Percentiles rank a stretch among this genome's conserved stretches.
These are phyloP conservation scores for Eucalyptus pauciflora DNA, from an alignment of 345 rosid genomes.

Conservation along the genomic window DNA sequence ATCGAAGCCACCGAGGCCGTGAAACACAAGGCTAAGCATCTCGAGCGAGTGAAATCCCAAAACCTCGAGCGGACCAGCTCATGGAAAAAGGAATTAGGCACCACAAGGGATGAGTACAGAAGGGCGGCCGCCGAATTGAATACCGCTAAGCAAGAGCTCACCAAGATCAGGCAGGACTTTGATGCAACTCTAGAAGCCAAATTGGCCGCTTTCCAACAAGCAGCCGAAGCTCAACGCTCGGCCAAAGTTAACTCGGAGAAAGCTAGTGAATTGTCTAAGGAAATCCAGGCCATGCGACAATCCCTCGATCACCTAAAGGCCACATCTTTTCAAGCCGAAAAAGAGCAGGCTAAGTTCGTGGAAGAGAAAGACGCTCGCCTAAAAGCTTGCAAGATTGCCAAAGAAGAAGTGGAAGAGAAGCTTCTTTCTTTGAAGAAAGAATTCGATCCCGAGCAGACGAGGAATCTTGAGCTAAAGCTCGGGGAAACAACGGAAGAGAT, in stretches of 20 bases:
- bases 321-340: conserved; percentile 33
- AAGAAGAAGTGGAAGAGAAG: conserved; percentile 37
- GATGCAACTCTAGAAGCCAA: conserved; percentile 59
- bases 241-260: conserved; percentile 19
- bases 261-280: conserved; percentile 39
- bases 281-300: conserved; percentile 52
- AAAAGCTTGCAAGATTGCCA: conserved; percentile 21
- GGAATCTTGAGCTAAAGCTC: conserved; percentile 36
- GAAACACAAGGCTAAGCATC: conserved; percentile 22
- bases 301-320: conserved; percentile 38
- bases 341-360: conserved; percentile 23
- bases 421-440: conserved; percentile 24
- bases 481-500: conserved; percentile 51
- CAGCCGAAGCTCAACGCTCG: conserved; percentile 53
- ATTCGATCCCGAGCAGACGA: conserved; percentile 34
- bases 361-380: conserved; percentile 33
- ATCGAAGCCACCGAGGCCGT: conserved; percentile 5
- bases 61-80: conserved; percentile 6
- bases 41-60: conserved; percentile 46
- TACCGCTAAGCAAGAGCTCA: conserved; percentile 60
- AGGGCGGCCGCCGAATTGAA: conserved; percentile 35
- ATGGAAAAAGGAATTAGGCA: conserved; percentile 35
- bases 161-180: conserved; percentile 61
- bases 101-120: conserved; percentile 48
- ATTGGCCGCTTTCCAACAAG: conserved; percentile 42